These are phyloP conservation scores for Paraphoma chrysanthemicola DNA, from an alignment of 2,329 filamentous ascomycete genomes.

Conservation along the genomic window DNA sequence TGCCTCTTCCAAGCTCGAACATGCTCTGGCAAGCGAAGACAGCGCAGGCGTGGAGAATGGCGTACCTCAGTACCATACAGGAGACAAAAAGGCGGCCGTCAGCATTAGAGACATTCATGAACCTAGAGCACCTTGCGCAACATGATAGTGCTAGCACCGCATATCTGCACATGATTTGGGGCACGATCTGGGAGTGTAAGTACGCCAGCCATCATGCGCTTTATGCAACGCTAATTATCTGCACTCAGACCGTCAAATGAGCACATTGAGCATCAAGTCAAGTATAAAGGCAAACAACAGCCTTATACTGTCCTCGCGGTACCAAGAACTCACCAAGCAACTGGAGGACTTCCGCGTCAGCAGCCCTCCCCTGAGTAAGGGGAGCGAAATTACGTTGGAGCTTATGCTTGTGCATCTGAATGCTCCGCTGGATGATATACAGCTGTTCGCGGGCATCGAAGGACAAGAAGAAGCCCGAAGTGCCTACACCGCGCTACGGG, in stretches of 20 bases:
- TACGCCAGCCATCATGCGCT: too few species aligned
- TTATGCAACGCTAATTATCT: not conserved
- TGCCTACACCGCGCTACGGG: slow-evolving; percentile 64
- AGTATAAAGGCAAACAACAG: slow-evolving; percentile 29
- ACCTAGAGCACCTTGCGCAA: slow-evolving; percentile 28
- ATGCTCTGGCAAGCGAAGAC: slow-evolving; percentile 71
- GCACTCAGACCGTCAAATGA: slow-evolving; percentile 58
- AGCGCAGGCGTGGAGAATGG: slow-evolving; percentile 69
- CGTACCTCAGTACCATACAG: slow-evolving; percentile 56
- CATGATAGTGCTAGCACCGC: slow-evolving; percentile 57
- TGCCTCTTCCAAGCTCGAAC: slow-evolving; percentile 69
- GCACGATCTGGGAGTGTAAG: slow-evolving; percentile 68
- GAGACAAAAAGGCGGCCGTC: slow-evolving; percentile 28
- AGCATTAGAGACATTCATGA: slow-evolving; percentile 36
- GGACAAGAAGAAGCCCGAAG: slow-evolving; percentile 69
- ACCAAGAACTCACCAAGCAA: slow-evolving; percentile 66
- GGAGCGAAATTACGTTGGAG: slow-evolving; percentile 47
- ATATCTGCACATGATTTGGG: slow-evolving; percentile 71
- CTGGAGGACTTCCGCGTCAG: slow-evolving; percentile 60
- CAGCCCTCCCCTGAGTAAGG: slow-evolving; percentile 49
- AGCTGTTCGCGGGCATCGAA: slow-evolving; percentile 72
- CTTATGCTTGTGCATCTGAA: slow-evolving; percentile 70
- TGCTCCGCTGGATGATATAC: slow-evolving; percentile 69
- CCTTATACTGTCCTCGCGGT: slow-evolving; percentile 47
- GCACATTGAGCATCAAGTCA: slow-evolving; percentile 59